Base-by-base conservation (phyloP, 2,329 filamentous ascomycete genomes). In the Neofusicoccum sp. region DNA sequence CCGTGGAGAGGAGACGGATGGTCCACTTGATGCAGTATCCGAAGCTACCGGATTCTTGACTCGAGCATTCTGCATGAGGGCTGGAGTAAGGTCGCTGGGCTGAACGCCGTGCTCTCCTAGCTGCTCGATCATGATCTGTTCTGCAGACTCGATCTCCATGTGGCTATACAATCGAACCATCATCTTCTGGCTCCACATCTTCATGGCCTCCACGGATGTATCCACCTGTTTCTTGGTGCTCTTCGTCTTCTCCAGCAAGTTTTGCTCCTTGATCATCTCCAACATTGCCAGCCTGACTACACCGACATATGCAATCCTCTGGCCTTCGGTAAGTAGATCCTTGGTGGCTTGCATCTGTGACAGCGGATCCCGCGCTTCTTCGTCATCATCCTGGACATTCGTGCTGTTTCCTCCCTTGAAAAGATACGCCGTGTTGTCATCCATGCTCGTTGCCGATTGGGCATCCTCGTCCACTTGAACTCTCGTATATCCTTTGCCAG, bases 41-140 rank as follows among this genome's bases (percentile, higher is more conserved):
- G 85, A 84, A 1, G 89, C 90, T 82, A 95, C 89, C 5, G 95
- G 95, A 69, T 99, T 99, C 70, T 91, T 91, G 34, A 99, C 93
- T 56, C 92, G 85, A 11, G 95, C 86, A 74, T 98, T 99, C 64
- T 91, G 87, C 88, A 96, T 96, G 45, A 99, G 81, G 0, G 90
- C 85, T 0, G 90, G 89, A 0, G 91, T 93, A 61, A 99, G 80
- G 73, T 99, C 95, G 45, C 81, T 80, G 0, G 95, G 89, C 63
- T 91, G 82, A 6, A 99, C 92, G 4, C 93, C 95, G 76, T 99
- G 95, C 61, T 95, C 90, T 11, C 90, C 89, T 62, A 99, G 81
- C 75, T 99, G 95, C 77, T 99, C 95, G 66, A 99, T 97, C 95
- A 99, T 99, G 73, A 99, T 82, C 79, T 99, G 95, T 76, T 99